phyloP scores from a whole-genome alignment of 1,284 basidiomycete genomes.

The Mycosarcoma mackinlayi region DNA sequence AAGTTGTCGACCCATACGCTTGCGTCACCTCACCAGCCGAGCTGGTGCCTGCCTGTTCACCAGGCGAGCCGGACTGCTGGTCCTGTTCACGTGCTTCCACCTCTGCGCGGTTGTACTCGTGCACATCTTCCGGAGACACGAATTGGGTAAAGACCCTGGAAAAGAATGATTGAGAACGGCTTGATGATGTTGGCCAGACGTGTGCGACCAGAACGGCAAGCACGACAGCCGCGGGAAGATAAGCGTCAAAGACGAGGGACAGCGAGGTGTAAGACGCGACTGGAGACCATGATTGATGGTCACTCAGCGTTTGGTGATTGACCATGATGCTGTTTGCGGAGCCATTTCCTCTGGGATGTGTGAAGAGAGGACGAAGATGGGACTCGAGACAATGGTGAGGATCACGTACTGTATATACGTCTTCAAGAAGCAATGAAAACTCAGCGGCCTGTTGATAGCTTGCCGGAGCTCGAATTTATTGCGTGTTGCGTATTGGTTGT shows the following conservation, averaged over 20 bases:
- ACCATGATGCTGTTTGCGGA: constrained; percentile 1
- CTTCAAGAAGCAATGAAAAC: no score
- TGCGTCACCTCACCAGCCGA: neutral
- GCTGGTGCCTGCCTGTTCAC: neutral
- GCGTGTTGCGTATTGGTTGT: no score
- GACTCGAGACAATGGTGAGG: neutral
- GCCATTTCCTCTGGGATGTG: neutral
- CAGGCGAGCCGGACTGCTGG: neutral
- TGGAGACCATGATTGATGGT: constrained; percentile 1
- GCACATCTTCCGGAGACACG: constrained; percentile 28
- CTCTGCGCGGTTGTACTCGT: constrained; percentile 28
- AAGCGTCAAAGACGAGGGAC: constrained; percentile 23
- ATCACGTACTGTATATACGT: neutral
- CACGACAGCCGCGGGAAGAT: constrained; percentile 20
- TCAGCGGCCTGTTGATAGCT: no score
- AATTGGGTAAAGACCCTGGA: constrained; percentile 19
- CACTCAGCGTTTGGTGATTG: constrained; percentile 2
- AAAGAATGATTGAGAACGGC: constrained; percentile 1
- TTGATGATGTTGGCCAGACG: constrained; percentile 10
- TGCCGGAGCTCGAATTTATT: no score
- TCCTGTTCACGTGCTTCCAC: constrained; percentile 8
- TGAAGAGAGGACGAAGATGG: neutral
- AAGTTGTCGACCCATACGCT: constrained; percentile 11
- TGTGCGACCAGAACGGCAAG: constrained; percentile 2
- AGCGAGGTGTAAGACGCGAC: constrained; percentile 7